Evolutionary conservation across 2,329 filamentous ascomycete genomes (phyloP).

Genomic region (Talaromyces islandicus): DNA sequence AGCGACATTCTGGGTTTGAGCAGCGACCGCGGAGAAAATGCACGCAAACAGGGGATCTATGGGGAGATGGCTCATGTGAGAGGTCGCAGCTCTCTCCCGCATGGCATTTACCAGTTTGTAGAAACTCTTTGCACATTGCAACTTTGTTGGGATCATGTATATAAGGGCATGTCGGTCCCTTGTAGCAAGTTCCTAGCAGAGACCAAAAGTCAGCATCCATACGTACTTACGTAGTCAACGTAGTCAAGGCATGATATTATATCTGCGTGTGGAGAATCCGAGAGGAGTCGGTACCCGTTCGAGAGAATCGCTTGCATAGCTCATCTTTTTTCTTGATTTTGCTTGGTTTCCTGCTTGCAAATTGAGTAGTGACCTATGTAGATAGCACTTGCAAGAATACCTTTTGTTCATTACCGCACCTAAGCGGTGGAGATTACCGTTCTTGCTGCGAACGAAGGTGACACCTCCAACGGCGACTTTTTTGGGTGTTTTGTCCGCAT

Average conservation of each 20-base stretch:
- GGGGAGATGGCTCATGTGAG: conserved; percentile 75
- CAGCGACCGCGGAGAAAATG: conserved; percentile 89
- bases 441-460: conserved; percentile 77
- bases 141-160: conserved; percentile 81
- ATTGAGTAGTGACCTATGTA: conserved; percentile 14
- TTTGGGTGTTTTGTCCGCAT: conserved; percentile 67
- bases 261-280: conserved; percentile 15
- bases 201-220: conserved; percentile 25
- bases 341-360: conserved; percentile 30
- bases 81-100: conserved; percentile 79
- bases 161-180: conserved; percentile 73
- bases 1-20: conserved; percentile 77
- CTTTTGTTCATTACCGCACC: conserved; percentile 69
- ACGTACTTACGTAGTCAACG: conserved; percentile 2
- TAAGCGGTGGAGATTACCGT: conserved; percentile 76
- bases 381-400: conserved; percentile 47
- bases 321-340: conserved; percentile 63
- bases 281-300: conserved; percentile 45
- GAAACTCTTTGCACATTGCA: conserved; percentile 81
- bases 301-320: conserved; percentile 62
- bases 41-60: conserved; percentile 81
- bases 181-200: conserved; percentile 70
- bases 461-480: conserved; percentile 67
- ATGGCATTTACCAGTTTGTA: conserved; percentile 72
- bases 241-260: conserved; percentile 5